A percentile compares a stretch with the other conserved stretches of the same genome.
Conservation (phyloP, 345 rosid genomes). For the Eucalyptus microcorys region DNA sequence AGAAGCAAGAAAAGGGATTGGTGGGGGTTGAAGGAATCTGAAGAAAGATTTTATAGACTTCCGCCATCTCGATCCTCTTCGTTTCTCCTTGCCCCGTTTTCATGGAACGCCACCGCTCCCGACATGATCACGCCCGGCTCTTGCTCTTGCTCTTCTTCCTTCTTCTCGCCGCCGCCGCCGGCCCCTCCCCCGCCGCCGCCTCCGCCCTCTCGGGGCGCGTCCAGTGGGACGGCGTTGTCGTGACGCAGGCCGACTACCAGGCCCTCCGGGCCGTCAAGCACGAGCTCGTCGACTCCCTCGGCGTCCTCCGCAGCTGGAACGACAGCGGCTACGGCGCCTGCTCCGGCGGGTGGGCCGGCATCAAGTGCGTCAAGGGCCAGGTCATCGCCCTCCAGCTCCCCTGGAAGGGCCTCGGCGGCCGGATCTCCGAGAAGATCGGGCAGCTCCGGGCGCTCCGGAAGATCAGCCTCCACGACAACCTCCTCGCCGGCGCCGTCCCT, state of each 20-base stretch:
- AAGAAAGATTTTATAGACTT: background rate
- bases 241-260: conserved; percentile 54
- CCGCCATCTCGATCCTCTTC: background rate
- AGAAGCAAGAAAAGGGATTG: background rate
- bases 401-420: conserved; percentile 77
- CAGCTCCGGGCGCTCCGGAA: conserved; percentile 62
- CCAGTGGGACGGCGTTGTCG: conserved; percentile 53
- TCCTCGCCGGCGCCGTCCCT: conserved; percentile 57
- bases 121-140: background rate
- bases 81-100: background rate
- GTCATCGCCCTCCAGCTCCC: conserved; percentile 86
- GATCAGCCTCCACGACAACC: conserved; percentile 80
- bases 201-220: background rate
- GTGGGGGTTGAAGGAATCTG: background rate
- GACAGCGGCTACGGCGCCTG: conserved; percentile 48
- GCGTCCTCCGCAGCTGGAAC: conserved; percentile 72
- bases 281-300: conserved; percentile 54
- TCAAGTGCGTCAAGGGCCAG: conserved; percentile 81
- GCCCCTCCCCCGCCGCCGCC: background rate
- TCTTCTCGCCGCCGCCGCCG: conserved; percentile 3
- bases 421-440: conserved; percentile 71
- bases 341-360: conserved; percentile 83
- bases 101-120: conserved; percentile 6
- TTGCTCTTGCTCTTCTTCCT: conserved; percentile 9
- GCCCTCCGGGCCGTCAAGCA: conserved; percentile 63